Evolutionary conservation across 192 early-diverging fungal genomes (phyloP), one percentile per base, ranked within the genome.

Genomic region (Coemansia sp.): DNA sequence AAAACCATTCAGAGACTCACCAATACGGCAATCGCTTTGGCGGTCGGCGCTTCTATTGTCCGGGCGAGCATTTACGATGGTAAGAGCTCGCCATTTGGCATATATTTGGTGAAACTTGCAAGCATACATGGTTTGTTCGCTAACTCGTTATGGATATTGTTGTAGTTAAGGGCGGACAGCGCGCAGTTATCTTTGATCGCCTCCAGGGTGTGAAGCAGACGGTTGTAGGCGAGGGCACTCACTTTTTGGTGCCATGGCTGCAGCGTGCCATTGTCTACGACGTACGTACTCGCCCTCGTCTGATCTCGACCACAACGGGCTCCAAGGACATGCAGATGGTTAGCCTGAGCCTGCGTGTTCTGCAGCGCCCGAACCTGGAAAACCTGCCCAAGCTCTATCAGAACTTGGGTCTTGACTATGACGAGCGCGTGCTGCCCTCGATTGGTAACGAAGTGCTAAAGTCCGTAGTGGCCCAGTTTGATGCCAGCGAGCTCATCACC

Each of bases 281-380:
- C 76, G 93, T 97, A 48, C 94, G 97, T 62, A 96, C 92, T 56
- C 90, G 91, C 69, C 97, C 97, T 50, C 91, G 97, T 70, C 92
- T 97, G 85, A 99, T 99, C 76, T 93, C 94, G 41, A 98, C 97
- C 68, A 97, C 94, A 1, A 99, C 97, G n/a, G 97, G 96, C 54
- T 98, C 96, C 56, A 96, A 95, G 86, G 97, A 99, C 79, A 97
- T 99, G 97, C 97, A 99, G 73, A 95, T 93, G 91, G 93, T 98
- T 14, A 92, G 91, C 36, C 88, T 98, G 74, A 97, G 94, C 62
- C 85, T 97, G 53, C 92, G 94, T 85, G 93, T 97, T 27, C 84
- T 95, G 39, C 95, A 97, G 85, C 86, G 92, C 35, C 97, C 97
- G 11, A 91, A 91, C 59, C 78, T 90, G 66, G 75, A 81, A 33